Conservation (phyloP, 208 protist species). For the Leishmania lainsoni region DNA sequence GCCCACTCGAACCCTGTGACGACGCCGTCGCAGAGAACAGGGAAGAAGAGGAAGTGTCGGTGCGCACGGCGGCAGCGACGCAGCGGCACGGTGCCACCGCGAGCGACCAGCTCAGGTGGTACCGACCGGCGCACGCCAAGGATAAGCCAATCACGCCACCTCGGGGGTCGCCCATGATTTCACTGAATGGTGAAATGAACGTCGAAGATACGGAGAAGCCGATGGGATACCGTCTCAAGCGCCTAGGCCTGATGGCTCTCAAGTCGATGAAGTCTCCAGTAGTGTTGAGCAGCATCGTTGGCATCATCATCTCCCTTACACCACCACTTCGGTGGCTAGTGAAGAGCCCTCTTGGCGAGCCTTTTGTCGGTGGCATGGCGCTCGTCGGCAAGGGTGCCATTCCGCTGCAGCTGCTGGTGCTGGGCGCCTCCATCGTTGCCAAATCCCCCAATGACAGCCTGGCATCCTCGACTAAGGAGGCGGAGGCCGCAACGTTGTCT, state of each 20-base stretch:
- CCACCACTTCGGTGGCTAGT: conserved; percentile 71
- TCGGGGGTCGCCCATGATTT: conserved; percentile 9
- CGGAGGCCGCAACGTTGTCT: background rate
- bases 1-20: conserved; percentile 20
- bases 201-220: conserved; percentile 9
- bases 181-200: conserved; percentile 15
- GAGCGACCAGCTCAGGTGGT: conserved; percentile 46
- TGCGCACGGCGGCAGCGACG: conserved; percentile 1
- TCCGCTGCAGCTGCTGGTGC: conserved; percentile 65
- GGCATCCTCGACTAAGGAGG: background rate
- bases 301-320: conserved; percentile 62
- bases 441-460: conserved; percentile 19
- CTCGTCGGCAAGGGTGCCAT: conserved; percentile 60
- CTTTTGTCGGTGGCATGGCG: conserved; percentile 55
- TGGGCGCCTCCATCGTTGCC: conserved; percentile 51
- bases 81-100: conserved; percentile 30
- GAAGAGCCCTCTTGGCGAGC: conserved; percentile 37
- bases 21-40: background rate
- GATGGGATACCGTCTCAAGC: background rate
- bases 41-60: conserved; percentile 5
- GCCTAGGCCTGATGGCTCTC: conserved; percentile 16
- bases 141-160: conserved; percentile 34
- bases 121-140: conserved; percentile 23
- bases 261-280: conserved; percentile 46
- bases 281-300: conserved; percentile 50